Evolutionary conservation across 2,329 filamentous ascomycete species (phyloP).

Genomic region (Colletotrichum orbiculare): DNA sequence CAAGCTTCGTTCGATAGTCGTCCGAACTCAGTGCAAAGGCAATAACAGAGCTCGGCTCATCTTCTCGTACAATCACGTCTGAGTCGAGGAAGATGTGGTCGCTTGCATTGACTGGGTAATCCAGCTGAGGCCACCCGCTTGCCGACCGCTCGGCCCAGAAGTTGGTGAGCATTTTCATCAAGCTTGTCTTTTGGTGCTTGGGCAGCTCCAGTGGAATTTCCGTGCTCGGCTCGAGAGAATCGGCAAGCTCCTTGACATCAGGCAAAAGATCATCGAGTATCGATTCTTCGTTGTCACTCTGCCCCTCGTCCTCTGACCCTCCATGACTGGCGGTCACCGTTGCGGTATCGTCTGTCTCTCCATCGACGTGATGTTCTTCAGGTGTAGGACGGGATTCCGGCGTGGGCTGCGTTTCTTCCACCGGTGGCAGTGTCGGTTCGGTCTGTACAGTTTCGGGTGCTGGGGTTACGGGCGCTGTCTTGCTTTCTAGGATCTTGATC

Average conservation of each 20-base stretch:
- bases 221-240: slow-evolving; percentile 69
- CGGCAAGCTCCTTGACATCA: slow-evolving; percentile 70
- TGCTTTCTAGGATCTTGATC: slow-evolving; percentile 30
- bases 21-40: slow-evolving; percentile 90
- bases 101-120: slow-evolving; percentile 87
- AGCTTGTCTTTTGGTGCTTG: slow-evolving; percentile 90
- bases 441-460: slow-evolving; percentile 27
- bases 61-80: slow-evolving; percentile 95
- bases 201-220: slow-evolving; percentile 80
- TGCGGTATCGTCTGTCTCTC: slow-evolving; percentile 48
- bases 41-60: slow-evolving; percentile 96
- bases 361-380: slow-evolving; percentile 35
- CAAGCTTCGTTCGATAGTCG: slow-evolving; percentile 86
- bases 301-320: slow-evolving; percentile 75
- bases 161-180: slow-evolving; percentile 95
- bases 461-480: slow-evolving; percentile 29
- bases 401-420: slow-evolving; percentile 10
- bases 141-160: slow-evolving; percentile 99
- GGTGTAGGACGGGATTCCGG: slow-evolving; percentile 25
- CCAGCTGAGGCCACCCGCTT: slow-evolving; percentile 90
- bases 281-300: slow-evolving; percentile 78
- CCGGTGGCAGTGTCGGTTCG: slow-evolving; percentile 37
- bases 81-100: slow-evolving; percentile 98
- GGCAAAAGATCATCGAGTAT: slow-evolving; percentile 76
- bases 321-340: slow-evolving; percentile 64